Percentiles rank a stretch among this genome's conserved stretches.
phyloP scores from a whole-genome alignment of 768 basidiomycete genomes.

The Suillus subalutaceus region DNA sequence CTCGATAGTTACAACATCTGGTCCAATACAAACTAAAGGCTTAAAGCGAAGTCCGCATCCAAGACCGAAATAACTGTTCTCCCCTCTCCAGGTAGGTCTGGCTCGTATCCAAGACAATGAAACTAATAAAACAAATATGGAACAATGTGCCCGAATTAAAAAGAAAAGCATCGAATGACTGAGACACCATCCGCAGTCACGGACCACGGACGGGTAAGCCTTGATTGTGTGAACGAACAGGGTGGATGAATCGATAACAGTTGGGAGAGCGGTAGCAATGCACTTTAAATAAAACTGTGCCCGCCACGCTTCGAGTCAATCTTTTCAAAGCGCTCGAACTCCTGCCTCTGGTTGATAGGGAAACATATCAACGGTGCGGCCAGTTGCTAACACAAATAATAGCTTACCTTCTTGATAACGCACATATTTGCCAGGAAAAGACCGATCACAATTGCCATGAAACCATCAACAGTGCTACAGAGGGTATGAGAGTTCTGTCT shows the following conservation, averaged over 20 bases:
- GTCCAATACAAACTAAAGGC: background rate
- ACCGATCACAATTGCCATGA: conserved; percentile 75
- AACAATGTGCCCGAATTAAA: background rate
- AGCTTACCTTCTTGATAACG: conserved; percentile 74
- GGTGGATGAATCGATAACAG: background rate
- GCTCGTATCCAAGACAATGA: background rate
- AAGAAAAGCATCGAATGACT: background rate
- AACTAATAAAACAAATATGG: background rate
- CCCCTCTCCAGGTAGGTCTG: background rate
- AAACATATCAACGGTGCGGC: conserved; percentile 14
- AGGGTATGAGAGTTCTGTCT: background rate
- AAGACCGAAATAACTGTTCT: background rate
- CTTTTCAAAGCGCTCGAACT: conserved; percentile 83
- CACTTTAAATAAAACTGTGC: conserved; percentile 76
- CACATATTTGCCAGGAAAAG: conserved; percentile 83
- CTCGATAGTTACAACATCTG: background rate
- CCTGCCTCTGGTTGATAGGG: conserved; percentile 57
- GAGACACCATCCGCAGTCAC: background rate
- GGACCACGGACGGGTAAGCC: background rate
- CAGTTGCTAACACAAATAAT: background rate
- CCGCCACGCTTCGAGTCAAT: conserved; percentile 91
- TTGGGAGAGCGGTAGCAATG: background rate
- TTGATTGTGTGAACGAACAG: background rate
- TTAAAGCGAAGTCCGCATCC: background rate
- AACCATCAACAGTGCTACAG: conserved; percentile 72